These are phyloP conservation scores for Diplodia scrobiculata DNA, from an alignment of 2,329 filamentous ascomycete species.

Conservation along the genomic window DNA sequence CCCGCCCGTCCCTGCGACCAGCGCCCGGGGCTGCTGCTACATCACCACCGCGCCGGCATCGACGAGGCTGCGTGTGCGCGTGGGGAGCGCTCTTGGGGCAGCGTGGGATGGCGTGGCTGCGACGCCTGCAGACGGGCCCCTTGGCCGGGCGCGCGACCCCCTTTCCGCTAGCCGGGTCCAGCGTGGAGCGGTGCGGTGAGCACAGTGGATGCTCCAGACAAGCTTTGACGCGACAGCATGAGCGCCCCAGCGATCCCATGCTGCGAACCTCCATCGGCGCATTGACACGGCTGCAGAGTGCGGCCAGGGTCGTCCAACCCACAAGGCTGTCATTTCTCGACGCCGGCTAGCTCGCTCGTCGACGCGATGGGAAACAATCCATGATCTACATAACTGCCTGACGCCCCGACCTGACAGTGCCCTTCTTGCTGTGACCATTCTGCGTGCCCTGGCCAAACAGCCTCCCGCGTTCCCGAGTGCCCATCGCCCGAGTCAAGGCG, in stretches of 20 bases:
- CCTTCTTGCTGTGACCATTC: slow-evolving; percentile 29
- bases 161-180: slow-evolving; percentile 23
- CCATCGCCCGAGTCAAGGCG: slow-evolving; percentile 25
- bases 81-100: neutral
- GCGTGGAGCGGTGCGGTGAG: slow-evolving; percentile 29
- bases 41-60: slow-evolving; percentile 27
- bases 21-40: slow-evolving; percentile 30
- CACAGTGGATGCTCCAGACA: slow-evolving; percentile 33
- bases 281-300: slow-evolving; percentile 22
- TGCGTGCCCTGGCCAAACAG: slow-evolving; percentile 34
- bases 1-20: slow-evolving; percentile 25
- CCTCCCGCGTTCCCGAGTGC: slow-evolving; percentile 27
- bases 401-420: slow-evolving; percentile 30
- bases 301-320: slow-evolving; percentile 36
- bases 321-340: slow-evolving; percentile 40
- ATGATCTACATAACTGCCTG: slow-evolving; percentile 41
- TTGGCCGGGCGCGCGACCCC: slow-evolving; percentile 14
- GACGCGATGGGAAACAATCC: slow-evolving; percentile 34
- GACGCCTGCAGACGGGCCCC: slow-evolving; percentile 5
- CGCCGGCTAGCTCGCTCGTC: slow-evolving; percentile 35
- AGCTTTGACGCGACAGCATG: slow-evolving; percentile 36
- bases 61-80: slow-evolving; percentile 2
- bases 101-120: slow-evolving; percentile 17
- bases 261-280: slow-evolving; percentile 30
- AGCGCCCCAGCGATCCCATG: slow-evolving; percentile 38